Evolutionary conservation across 2,329 filamentous ascomycete species (phyloP).

Genomic region (Coniochaeta sp.): DNA sequence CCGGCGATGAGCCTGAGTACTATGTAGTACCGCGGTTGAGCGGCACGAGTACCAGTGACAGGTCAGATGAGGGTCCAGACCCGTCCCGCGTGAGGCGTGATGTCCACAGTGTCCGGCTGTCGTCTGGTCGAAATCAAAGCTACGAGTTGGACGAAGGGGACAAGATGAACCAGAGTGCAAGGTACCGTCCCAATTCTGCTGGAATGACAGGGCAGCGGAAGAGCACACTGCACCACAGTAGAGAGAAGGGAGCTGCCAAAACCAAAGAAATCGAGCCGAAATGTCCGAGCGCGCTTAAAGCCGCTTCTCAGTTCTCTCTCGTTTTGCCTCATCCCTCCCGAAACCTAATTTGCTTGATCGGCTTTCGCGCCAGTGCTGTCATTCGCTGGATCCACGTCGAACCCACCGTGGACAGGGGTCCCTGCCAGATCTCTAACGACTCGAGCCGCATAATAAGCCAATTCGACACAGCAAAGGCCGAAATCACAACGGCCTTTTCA

Average conservation of each 20-base stretch:
- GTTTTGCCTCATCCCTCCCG: constrained; percentile 28
- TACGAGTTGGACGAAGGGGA: background rate
- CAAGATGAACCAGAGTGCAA: background rate
- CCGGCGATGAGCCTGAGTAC: background rate
- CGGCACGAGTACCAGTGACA: background rate
- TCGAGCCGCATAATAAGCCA: background rate
- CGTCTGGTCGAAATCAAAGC: background rate
- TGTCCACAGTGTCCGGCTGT: background rate
- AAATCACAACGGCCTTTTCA: background rate
- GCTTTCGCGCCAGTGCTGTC: constrained; percentile 3
- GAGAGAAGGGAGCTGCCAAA: background rate
- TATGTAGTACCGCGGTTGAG: background rate
- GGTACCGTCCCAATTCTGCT: background rate
- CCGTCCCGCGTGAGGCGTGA: background rate
- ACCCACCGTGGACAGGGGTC: background rate
- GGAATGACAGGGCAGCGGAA: background rate
- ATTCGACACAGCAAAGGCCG: background rate
- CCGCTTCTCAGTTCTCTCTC: constrained; percentile 18
- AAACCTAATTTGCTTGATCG: constrained; percentile 29
- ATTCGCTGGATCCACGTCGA: background rate
- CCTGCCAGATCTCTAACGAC: background rate
- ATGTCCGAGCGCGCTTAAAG: background rate
- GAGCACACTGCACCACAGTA: background rate
- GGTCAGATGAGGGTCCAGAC: background rate
- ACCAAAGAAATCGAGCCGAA: background rate